These are phyloP conservation scores for Emmonsia crescens DNA, from an alignment of 2,329 filamentous ascomycete genomes.

Conservation along the genomic window DNA sequence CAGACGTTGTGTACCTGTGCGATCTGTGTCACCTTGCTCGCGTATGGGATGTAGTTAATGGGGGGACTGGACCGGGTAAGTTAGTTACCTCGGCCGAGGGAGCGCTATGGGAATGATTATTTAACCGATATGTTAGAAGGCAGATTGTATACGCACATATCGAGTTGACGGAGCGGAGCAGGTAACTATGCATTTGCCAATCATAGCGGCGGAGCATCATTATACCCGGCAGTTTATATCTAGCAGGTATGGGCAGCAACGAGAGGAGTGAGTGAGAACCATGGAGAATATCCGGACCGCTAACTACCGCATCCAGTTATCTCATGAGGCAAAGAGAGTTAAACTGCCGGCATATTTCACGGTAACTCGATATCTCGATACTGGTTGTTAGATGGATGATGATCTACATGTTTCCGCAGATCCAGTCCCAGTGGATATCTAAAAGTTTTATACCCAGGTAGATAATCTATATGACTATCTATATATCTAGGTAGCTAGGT, in stretches of 20 bases:
- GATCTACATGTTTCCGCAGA: too few species aligned
- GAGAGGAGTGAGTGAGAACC: background rate
- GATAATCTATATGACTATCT: too few species aligned
- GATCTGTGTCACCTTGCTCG: background rate
- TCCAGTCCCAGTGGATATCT: too few species aligned
- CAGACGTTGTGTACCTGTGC: background rate
- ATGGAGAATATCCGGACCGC: background rate
- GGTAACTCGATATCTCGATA: background rate
- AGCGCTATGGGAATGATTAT: background rate
- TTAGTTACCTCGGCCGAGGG: background rate
- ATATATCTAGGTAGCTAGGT: too few species aligned
- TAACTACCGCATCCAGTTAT: background rate
- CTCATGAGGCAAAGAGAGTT: background rate
- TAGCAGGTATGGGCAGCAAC: too few species aligned
- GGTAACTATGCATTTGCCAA: background rate
- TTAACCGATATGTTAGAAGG: background rate
- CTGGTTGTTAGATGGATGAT: background rate
- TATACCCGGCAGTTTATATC: background rate
- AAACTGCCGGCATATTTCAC: background rate
- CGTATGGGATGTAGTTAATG: background rate
- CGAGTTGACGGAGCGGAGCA: background rate
- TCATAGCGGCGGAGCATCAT: background rate
- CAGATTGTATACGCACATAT: background rate
- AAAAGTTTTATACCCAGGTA: too few species aligned
- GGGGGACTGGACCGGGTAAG: background rate